phyloP scores from a whole-genome alignment of 2,329 filamentous ascomycete genomes.

The Cadophora gregata region DNA sequence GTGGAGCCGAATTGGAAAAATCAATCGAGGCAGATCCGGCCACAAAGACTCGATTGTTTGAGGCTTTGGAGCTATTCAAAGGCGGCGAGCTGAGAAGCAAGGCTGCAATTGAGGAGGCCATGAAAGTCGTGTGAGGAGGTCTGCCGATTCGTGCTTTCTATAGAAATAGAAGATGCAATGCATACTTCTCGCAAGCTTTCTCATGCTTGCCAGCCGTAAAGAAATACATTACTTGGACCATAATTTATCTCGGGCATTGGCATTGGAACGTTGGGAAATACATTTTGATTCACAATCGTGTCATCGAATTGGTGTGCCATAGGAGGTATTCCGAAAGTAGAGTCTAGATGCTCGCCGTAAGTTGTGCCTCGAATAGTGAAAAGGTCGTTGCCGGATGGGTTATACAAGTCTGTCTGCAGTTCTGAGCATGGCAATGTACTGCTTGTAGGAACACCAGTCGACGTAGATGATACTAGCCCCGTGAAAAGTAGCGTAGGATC shows the following conservation, averaged over 20 bases:
- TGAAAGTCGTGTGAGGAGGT: conserved; percentile 15
- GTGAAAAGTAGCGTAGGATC: not conserved
- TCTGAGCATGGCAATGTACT: not conserved
- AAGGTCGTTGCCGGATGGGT: not conserved
- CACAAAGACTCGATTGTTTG: conserved; percentile 19
- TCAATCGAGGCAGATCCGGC: conserved; percentile 21
- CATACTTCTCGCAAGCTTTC: not conserved
- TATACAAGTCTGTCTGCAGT: not conserved
- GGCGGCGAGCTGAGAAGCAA: conserved; percentile 24
- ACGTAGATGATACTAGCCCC: not conserved
- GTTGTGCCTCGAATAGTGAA: not conserved
- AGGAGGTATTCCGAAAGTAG: not conserved
- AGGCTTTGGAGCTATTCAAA: conserved; percentile 24
- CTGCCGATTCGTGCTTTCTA: not conserved
- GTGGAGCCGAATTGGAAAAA: conserved; percentile 22
- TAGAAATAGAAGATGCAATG: not conserved
- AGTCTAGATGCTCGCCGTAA: not conserved
- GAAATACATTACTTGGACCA: not conserved
- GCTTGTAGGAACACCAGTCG: not conserved
- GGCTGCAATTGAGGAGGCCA: conserved; percentile 22
- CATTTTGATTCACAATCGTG: conserved; percentile 9
- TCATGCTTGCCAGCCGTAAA: not conserved
- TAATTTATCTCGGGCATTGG: not conserved
- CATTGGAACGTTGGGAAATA: not conserved
- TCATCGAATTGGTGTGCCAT: not conserved